Evolutionary conservation across 2,329 filamentous ascomycete genomes (phyloP).

Genomic region (Aureobasidium pullulans): DNA sequence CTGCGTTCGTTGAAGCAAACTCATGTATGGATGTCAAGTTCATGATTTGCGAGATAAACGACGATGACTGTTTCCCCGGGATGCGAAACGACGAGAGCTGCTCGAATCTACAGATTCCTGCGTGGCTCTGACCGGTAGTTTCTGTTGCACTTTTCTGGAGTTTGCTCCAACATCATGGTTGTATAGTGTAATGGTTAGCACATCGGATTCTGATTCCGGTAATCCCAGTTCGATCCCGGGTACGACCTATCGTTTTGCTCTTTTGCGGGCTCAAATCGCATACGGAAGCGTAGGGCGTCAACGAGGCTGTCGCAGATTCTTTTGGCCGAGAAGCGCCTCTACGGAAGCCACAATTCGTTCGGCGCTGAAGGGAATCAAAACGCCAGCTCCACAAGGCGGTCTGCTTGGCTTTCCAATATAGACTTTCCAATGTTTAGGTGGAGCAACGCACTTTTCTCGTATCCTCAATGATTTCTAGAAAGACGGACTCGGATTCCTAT

Average conservation of each 20-base stretch:
- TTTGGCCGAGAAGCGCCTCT: background rate
- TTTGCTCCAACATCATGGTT: background rate
- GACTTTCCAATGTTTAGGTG: background rate
- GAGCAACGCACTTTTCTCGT: background rate
- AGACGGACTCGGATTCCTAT: background rate
- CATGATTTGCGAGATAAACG: too few relatives aligned
- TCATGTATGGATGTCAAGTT: background rate
- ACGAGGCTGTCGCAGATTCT: background rate
- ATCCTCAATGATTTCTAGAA: background rate
- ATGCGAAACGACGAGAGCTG: too few relatives aligned
- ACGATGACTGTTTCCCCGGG: too few relatives aligned
- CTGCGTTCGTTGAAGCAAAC: background rate
- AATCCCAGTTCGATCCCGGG: conserved; percentile 13
- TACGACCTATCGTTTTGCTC: conserved; percentile 10
- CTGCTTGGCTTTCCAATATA: background rate
- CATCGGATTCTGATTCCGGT: conserved; percentile 14
- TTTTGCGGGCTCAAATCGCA: background rate
- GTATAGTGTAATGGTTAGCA: conserved; percentile 15
- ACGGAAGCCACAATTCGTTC: background rate
- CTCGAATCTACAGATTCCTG: too few relatives aligned
- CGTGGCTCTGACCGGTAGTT: background rate
- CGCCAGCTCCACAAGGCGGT: background rate
- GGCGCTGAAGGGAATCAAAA: background rate
- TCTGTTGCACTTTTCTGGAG: background rate
- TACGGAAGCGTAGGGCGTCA: background rate